Evolutionary conservation across 2,329 filamentous ascomycete genomes (phyloP).

Genomic region (Nemania sp.): DNA sequence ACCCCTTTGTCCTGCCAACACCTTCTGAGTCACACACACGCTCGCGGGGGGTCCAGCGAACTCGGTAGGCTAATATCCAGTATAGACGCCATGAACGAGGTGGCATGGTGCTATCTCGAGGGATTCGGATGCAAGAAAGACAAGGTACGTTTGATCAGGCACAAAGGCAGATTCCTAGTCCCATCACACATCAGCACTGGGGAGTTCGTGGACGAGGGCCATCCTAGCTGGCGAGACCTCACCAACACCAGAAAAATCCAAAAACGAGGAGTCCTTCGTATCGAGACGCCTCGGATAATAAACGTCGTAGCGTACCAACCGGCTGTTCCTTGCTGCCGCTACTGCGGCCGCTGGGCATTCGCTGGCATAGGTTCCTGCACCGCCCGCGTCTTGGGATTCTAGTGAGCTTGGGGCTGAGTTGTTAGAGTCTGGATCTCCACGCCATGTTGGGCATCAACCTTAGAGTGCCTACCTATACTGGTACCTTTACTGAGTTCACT

Average conservation of each 20-base stretch:
- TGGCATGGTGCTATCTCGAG: slow-evolving; percentile 92
- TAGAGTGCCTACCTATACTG: slow-evolving; percentile 32
- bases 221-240: slow-evolving; percentile 19
- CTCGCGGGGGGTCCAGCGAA: slow-evolving; percentile 31
- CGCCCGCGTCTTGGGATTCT: slow-evolving; percentile 12
- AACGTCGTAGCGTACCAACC: slow-evolving; percentile 25
- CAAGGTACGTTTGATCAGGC: slow-evolving; percentile 72
- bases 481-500: slow-evolving; percentile 21
- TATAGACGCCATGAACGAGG: slow-evolving; percentile 93
- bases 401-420: slow-evolving; percentile 22
- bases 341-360: slow-evolving; percentile 11
- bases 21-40: slow-evolving; percentile 27
- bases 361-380: slow-evolving; percentile 15
- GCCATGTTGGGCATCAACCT: slow-evolving; percentile 48
- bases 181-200: slow-evolving; percentile 36
- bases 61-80: slow-evolving; percentile 29
- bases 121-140: slow-evolving; percentile 98
- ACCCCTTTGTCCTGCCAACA: slow-evolving; percentile 17
- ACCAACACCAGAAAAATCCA: slow-evolving; percentile 10
- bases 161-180: slow-evolving; percentile 26
- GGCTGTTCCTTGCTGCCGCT: slow-evolving; percentile 25
- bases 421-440: slow-evolving; percentile 31
- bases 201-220: slow-evolving; percentile 17
- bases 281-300: slow-evolving; percentile 24
- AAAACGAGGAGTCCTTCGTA: slow-evolving; percentile 6